Conservation (phyloP, 495 filamentous ascomycete genomes). For the Penicillium longicatenatum region DNA sequence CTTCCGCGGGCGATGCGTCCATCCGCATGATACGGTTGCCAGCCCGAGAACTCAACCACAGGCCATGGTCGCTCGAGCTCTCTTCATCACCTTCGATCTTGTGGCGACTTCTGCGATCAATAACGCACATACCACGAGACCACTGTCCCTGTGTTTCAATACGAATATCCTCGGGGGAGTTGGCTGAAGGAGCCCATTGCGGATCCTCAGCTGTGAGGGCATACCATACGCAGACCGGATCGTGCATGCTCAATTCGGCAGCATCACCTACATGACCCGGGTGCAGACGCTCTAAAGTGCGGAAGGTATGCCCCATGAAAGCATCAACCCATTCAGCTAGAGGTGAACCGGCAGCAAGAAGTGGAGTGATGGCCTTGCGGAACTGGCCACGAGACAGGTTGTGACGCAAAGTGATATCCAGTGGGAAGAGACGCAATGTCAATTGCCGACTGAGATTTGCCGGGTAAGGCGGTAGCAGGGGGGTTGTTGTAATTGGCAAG, state of each 20-base stretch:
- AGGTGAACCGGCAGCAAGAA: conserved; percentile 61
- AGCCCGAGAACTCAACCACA: conserved; percentile 68
- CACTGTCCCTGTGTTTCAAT: conserved; percentile 90
- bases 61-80: conserved; percentile 62
- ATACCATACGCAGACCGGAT: conserved; percentile 89
- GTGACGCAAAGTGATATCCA: conserved; percentile 86
- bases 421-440: conserved; percentile 77
- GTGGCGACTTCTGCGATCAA: conserved; percentile 69
- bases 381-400: conserved; percentile 63
- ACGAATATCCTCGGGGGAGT: conserved; percentile 68
- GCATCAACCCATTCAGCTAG: conserved; percentile 79
- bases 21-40: conserved; percentile 81
- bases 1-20: conserved; percentile 47
- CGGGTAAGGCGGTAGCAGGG: conserved; percentile 65
- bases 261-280: conserved; percentile 53
- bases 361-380: conserved; percentile 51
- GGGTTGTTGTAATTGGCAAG: conserved; percentile 60
- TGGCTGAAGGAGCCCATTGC: conserved; percentile 44
- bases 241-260: conserved; percentile 74
- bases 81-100: conserved; percentile 60
- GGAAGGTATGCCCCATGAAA: conserved; percentile 76
- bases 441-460: conserved; percentile 62
- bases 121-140: conserved; percentile 88
- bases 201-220: conserved; percentile 58
- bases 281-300: conserved; percentile 65